Evolutionary conservation across 2,329 filamentous ascomycete species (phyloP).

Genomic region (Colletotrichum melonis): DNA sequence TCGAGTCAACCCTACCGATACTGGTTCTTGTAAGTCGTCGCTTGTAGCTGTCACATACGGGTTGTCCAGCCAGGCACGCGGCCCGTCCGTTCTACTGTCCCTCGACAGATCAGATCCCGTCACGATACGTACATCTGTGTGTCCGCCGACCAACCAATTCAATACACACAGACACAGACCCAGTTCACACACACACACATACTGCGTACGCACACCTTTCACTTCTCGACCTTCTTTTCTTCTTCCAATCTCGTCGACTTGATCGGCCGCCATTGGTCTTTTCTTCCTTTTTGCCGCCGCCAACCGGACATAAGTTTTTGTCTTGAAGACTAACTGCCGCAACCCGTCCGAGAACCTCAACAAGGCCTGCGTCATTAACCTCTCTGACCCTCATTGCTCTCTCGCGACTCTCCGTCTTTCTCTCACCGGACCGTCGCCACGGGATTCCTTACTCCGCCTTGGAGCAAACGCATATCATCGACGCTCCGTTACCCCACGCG

Average conservation of each 20-base stretch:
- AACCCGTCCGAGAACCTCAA: not conserved
- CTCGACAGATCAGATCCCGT: not conserved
- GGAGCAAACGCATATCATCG: slow-evolving; percentile 16
- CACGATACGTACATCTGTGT: slow-evolving; percentile 2
- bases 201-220: not conserved
- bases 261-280: not conserved
- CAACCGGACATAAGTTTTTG: not conserved
- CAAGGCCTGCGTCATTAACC: not conserved
- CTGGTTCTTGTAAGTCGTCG: no score
- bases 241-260: not conserved
- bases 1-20: not conserved
- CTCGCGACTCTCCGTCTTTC: not conserved
- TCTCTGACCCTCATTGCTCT: not conserved
- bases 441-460: not conserved
- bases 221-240: slow-evolving; percentile 33
- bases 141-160: not conserved
- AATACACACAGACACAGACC: not conserved
- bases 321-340: slow-evolving; percentile 30
- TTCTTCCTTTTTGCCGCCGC: slow-evolving; percentile 18
- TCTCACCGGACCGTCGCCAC: not conserved
- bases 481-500: slow-evolving; percentile 19
- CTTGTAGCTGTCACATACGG: no score
- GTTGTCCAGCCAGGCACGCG: not conserved
- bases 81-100: not conserved
- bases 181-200: not conserved